Percentiles rank a stretch among this genome's conserved stretches.
Evolutionary conservation across 805 yeast genomes (phyloP).

Genomic region (Tetrapisispora pingtungensis): DNA sequence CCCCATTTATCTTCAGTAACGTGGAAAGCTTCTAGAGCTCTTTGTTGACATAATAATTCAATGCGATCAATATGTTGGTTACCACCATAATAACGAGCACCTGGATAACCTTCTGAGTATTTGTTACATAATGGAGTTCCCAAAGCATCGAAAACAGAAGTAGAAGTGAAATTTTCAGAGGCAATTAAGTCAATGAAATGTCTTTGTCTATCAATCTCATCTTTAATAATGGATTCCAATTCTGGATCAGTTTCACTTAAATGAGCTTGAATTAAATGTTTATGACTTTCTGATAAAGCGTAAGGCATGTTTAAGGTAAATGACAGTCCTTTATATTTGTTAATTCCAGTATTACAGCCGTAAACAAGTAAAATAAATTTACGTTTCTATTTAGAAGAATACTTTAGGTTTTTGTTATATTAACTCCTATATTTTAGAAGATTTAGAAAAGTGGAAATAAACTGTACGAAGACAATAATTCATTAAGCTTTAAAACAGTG

Average conservation of each 20-base stretch:
- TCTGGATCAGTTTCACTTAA: slow-evolving; percentile 63
- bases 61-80: slow-evolving; percentile 93
- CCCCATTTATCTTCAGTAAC: slow-evolving; percentile 86
- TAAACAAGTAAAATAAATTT: too few relatives aligned
- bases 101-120: slow-evolving; percentile 98
- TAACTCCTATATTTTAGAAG: too few relatives aligned
- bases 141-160: slow-evolving; percentile 89
- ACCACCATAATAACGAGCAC: slow-evolving; percentile 98
- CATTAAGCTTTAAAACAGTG: too few relatives aligned
- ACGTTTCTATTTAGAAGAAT: too few relatives aligned
- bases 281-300: slow-evolving; percentile 44
- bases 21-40: slow-evolving; percentile 86
- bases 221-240: slow-evolving; percentile 58
- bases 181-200: slow-evolving; percentile 92
- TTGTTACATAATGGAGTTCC: slow-evolving; percentile 98
- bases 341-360: too few relatives aligned
- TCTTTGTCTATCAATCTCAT: slow-evolving; percentile 85
- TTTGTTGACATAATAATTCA: slow-evolving; percentile 83
- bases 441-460: too few relatives aligned
- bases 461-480: too few relatives aligned
- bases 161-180: slow-evolving; percentile 93
- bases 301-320: neutral
- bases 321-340: too few relatives aligned
- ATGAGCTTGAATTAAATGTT: slow-evolving; percentile 52
- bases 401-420: too few relatives aligned